phyloP scores from a whole-genome alignment of 495 filamentous ascomycete species.

The Neurospora sp. region DNA sequence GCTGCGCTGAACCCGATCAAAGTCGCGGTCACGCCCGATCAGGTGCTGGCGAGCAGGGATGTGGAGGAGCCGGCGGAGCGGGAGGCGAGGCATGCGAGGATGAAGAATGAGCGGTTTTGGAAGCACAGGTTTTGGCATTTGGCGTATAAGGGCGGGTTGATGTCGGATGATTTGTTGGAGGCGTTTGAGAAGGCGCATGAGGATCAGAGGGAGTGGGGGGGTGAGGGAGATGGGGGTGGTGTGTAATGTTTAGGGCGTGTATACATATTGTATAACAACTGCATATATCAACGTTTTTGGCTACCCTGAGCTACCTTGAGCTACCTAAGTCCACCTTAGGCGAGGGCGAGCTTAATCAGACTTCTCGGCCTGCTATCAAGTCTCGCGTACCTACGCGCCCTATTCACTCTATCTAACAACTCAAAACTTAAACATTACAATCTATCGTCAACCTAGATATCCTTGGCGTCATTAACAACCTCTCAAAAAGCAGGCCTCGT shows the following conservation, averaged over 20 bases:
- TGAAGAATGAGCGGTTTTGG: constrained; percentile 20
- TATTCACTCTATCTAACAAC: background rate
- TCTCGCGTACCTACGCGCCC: background rate
- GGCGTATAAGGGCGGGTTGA: constrained; percentile 22
- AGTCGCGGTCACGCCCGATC: constrained; percentile 9
- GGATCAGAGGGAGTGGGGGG: background rate
- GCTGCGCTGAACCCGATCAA: constrained; percentile 14
- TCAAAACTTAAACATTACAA: background rate
- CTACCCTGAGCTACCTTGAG: background rate
- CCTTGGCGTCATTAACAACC: background rate
- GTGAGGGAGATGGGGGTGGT: background rate
- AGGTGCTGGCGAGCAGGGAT: constrained; percentile 4
- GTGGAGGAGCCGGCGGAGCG: background rate
- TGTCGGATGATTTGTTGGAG: constrained; percentile 11
- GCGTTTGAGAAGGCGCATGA: background rate
- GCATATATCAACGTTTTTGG: background rate
- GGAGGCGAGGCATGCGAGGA: constrained; percentile 8
- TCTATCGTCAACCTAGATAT: background rate
- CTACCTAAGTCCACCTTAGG: background rate
- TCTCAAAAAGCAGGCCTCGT: constrained; percentile 30
- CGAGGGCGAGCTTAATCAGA: background rate
- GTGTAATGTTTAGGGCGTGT: background rate
- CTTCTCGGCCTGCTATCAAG: background rate
- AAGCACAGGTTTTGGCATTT: constrained; percentile 35
- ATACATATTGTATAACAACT: background rate